Base-by-base conservation (phyloP, 108 stramenopile genomes). In the Skeletonema tropicum region DNA sequence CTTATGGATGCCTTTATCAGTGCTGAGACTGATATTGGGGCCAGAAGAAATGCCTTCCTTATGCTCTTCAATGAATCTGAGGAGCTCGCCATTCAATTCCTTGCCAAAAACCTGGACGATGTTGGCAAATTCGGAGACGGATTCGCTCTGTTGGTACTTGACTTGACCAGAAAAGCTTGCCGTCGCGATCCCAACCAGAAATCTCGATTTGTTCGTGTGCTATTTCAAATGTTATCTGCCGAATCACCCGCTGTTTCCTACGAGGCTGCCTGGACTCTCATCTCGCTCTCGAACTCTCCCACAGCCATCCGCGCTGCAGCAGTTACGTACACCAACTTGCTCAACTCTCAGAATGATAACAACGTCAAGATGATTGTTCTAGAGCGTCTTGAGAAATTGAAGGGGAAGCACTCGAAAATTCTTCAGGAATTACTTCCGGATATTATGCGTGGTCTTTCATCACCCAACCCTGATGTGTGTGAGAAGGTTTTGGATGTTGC, bases 261-360 rank as follows among this genome's bases (percentile, higher is more conserved):
- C 83, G 99, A 99, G 83, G 99, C 99, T 5, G 97, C 98, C 19
- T 99, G 98, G 97, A 99, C 99, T 5, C 87, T 99, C 41, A 97
- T 98, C 14, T 93, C 94, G 52, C 89, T 99, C n/a, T 97, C 97
- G 38, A 88, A 85, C 29, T 96, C 99, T 3, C 99, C 99, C 31
- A 98, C 99, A 4, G 99, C 99, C 30, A 92, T 99, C 11, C 95
- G 99, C 7, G 98, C 97, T 35, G 97, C 98, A 13, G 97, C 99
- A 7, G 80, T 95, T 48, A 97, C 99, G 3, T 99, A 98, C 87
- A 91, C 98, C 60, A 93, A 82, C 62, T 89, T 99, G n/a, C 86
- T 99, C 64, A 97, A 96, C 71, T 87, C 90, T 12, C 94, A 95
- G 75, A 97, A 94, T 71, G 99, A 99, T 76, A 98, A 99, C 86